Evolutionary conservation across 495 filamentous ascomycete genomes (phyloP).

Genomic region (Clavariopsis aquatica): DNA sequence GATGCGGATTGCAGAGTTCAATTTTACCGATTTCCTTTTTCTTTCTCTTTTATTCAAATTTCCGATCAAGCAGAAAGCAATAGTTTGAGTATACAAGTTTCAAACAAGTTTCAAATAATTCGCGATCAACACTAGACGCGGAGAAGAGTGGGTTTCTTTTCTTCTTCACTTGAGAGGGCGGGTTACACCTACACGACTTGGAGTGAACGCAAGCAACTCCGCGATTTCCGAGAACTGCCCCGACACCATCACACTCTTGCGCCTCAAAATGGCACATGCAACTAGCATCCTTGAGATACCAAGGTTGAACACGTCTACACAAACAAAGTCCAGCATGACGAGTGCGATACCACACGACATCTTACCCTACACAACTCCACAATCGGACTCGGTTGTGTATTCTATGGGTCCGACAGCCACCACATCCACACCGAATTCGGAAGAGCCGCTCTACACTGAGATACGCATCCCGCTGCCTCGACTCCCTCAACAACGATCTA

Average conservation of each 20-base stretch:
- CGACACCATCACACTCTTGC: too few species aligned
- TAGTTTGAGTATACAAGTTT: too few species aligned
- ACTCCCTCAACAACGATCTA: slow-evolving; percentile 7
- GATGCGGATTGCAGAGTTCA: background rate
- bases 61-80: too few species aligned
- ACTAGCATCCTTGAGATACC: background rate
- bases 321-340: background rate
- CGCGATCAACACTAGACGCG: too few species aligned
- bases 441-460: slow-evolving; percentile 32
- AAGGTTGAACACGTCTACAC: background rate
- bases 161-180: too few species aligned
- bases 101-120: too few species aligned
- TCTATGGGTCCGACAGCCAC: background rate
- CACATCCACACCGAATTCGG: slow-evolving; percentile 8
- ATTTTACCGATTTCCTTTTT: background rate
- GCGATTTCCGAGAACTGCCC: too few species aligned
- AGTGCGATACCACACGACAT: background rate
- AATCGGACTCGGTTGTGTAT: background rate
- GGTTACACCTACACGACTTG: too few species aligned
- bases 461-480: slow-evolving; percentile 27
- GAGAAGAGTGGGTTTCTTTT: too few species aligned
- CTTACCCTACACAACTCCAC: background rate
- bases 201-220: too few species aligned
- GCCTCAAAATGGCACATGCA: background rate
- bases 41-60: too few species aligned